These are phyloP conservation scores for Pichia eremophila DNA, from an alignment of 805 yeast species.

Conservation along the genomic window DNA sequence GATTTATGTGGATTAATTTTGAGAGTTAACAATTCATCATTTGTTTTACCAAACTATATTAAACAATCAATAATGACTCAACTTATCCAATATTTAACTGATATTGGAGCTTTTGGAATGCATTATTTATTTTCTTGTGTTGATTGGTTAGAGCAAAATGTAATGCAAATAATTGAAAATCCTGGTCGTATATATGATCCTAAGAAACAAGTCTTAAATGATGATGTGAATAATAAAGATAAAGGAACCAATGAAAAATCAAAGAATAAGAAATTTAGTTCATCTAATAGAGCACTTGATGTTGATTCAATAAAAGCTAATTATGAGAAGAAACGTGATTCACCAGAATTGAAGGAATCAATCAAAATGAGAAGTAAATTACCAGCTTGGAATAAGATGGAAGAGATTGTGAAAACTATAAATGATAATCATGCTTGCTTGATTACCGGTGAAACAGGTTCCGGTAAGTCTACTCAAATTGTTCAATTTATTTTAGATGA, in stretches of 20 bases:
- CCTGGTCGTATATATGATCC: constrained; percentile 61
- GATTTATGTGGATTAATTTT: constrained; percentile 63
- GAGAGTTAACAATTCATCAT: constrained; percentile 30
- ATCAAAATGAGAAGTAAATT: constrained; percentile 40
- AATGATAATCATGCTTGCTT: constrained; percentile 54
- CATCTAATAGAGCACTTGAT: constrained; percentile 4
- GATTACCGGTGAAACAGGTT: constrained; percentile 95
- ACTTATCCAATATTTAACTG: constrained; percentile 34
- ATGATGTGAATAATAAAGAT: too few relatives aligned
- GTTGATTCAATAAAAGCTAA: constrained; percentile 23
- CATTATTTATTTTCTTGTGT: constrained; percentile 57
- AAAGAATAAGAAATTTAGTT: constrained; percentile 21
- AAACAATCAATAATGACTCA: constrained; percentile 46
- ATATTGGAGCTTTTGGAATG: constrained; percentile 50
- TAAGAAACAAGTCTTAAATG: not conserved
- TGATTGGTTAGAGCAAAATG: constrained; percentile 70
- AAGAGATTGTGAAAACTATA: constrained; percentile 47
- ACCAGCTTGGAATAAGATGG: constrained; percentile 78
- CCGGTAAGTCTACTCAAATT: constrained; percentile 92
- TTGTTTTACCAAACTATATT: constrained; percentile 60
- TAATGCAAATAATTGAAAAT: constrained; percentile 46
- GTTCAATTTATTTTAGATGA: constrained; percentile 83
- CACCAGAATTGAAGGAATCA: constrained; percentile 22
- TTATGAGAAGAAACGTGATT: constrained; percentile 19
- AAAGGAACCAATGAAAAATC: constrained; percentile 3